Evolutionary conservation across 441 rosid species (phyloP), one percentile per base, ranked within the genome.

Genomic region (Populus trichocarpa): DNA sequence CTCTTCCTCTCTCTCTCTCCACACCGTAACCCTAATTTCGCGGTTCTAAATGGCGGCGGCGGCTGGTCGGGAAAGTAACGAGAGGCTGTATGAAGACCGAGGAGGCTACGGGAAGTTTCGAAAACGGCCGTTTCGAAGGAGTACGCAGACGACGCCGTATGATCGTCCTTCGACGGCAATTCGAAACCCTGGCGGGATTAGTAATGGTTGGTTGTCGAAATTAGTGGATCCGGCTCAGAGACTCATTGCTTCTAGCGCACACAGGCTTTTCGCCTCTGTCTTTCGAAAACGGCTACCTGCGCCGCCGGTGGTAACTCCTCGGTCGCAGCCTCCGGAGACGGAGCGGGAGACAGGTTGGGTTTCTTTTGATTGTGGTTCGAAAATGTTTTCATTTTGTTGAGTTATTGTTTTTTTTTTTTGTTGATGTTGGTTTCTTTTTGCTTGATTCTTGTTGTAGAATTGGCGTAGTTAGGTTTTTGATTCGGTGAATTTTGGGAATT

Each of bases 201-300:
- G 72, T 13, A 81, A 85, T 78, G 91, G 96, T 13, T 96, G 98
- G 99, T 68, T 96, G 32, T 88, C 98, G 79, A 96, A 89, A 85
- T 63, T 96, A 74, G 91, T 94, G 82, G 96, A 94, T 90, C 99
- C 98, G 75, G 97, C 98, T 25, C 98, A 91, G 78, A 78, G 90
- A 76, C 88, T 96, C 72, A 87, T 96, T 78, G 73, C 91, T 46
- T 86, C 91, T 13, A 78, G 95, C 76, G 99, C 99, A 69, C 89
- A 91, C 75, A 86, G 81, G 79, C 90, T 96, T 14, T 94, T 90
- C 71, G 89, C 84, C 38, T 93, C 98, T 8, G 32, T 30, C 32
- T 93, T 93, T 66, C 90, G 86, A 67, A 94, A 94, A 79, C 98
- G 93, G 18, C 93, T 94, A 40, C 85, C 86, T 77, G 88, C 83